Conservation (phyloP, 1,284 basidiomycete species). For the Naganishia sp. region DNA sequence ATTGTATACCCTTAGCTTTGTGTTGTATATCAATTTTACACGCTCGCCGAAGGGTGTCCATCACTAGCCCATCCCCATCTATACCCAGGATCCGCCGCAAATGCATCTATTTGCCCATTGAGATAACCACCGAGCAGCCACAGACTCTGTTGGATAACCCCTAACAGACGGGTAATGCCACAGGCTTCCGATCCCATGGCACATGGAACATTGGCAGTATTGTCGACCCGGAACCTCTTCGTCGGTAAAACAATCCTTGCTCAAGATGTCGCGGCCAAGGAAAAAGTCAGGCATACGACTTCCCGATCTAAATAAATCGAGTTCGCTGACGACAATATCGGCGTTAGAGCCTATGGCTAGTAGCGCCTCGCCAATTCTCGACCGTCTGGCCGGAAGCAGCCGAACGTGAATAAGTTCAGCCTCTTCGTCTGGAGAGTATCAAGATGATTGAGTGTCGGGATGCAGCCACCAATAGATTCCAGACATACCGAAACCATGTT, state of each 20-base stretch:
- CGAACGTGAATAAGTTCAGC: conserved; percentile 6
- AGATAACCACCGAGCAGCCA: conserved; percentile 17
- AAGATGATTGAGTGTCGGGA: background rate
- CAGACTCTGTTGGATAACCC: conserved; percentile 6
- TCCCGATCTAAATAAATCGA: conserved; percentile 5
- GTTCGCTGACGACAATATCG: conserved; percentile 9
- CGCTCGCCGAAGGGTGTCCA: background rate
- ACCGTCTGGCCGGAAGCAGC: background rate
- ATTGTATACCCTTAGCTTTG: background rate
- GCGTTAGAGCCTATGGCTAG: background rate
- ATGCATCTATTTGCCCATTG: conserved; percentile 23
- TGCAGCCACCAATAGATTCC: background rate
- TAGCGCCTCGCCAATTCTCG: background rate
- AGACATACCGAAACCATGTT: background rate
- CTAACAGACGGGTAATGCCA: conserved; percentile 17
- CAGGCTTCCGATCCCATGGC: conserved; percentile 16
- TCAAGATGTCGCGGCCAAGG: conserved; percentile 14
- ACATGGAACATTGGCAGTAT: conserved; percentile 20
- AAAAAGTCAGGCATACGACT: conserved; percentile 15
- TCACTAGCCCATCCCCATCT: background rate
- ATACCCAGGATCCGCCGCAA: conserved; percentile 24
- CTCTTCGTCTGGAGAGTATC: too few species aligned
- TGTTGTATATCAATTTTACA: background rate
- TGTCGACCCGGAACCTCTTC: conserved; percentile 16
- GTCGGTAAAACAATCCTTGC: background rate